Percentiles rank a stretch among this genome's conserved stretches.
Evolutionary conservation across 2,329 filamentous ascomycete species (phyloP).

Genomic region (Colletotrichum sp.): DNA sequence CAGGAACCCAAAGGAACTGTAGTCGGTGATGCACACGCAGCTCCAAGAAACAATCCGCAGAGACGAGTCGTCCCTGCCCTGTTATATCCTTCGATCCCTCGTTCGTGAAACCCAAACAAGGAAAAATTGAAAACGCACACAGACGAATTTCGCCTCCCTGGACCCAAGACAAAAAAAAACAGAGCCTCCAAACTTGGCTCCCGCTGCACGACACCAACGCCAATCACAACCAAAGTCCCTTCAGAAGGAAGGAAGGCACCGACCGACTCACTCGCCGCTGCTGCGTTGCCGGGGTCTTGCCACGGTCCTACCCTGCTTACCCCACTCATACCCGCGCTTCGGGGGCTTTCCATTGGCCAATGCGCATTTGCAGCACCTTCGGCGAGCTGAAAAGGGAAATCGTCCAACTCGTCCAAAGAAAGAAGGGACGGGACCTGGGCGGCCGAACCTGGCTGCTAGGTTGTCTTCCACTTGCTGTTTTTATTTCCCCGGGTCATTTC

Average conservation of each 20-base stretch:
- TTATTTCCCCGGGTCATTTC: not conserved
- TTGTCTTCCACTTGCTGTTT: not conserved
- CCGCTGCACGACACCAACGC: not conserved
- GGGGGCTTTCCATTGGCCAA: not conserved
- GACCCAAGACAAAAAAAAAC: not conserved
- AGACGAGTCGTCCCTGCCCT: not conserved
- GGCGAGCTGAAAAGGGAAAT: not conserved
- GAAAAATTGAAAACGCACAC: not conserved
- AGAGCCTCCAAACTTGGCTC: constrained; percentile 22
- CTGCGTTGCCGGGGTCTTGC: not conserved
- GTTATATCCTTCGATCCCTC: not conserved
- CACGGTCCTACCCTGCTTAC: not conserved
- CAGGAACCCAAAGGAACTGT: not conserved
- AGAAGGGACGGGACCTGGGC: not conserved
- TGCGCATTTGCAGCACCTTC: not conserved
- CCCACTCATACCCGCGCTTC: not conserved
- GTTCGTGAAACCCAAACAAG: not conserved
- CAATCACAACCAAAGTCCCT: not conserved
- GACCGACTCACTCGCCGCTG: not conserved
- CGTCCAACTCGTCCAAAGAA: not conserved
- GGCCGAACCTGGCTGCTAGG: not conserved
- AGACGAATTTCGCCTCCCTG: not conserved
- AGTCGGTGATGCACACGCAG: not conserved
- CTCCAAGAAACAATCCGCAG: not conserved
- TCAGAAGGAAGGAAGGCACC: not conserved